Evolutionary conservation across 805 yeast species (phyloP).

Genomic region (Pichia insulana): DNA sequence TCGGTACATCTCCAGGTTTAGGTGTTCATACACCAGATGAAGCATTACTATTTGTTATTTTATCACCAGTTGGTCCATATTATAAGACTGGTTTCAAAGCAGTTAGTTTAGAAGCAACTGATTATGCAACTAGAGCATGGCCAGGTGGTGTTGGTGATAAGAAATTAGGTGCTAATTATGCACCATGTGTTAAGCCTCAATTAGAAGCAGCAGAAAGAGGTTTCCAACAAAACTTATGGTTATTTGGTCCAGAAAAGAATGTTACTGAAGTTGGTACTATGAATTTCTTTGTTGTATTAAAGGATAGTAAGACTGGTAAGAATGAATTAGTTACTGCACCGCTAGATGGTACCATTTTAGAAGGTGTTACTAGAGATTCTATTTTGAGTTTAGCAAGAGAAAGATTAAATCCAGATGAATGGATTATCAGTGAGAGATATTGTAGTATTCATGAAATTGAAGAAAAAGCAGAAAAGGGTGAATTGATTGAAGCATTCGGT

Average conservation of each 20-base stretch:
- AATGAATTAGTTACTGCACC: slow-evolving; percentile 95
- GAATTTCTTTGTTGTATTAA: slow-evolving; percentile 87
- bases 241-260: slow-evolving; percentile 80
- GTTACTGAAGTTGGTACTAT: slow-evolving; percentile 97
- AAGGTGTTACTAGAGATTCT: slow-evolving; percentile 94
- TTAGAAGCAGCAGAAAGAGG: slow-evolving; percentile 85
- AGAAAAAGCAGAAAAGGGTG: slow-evolving; percentile 69
- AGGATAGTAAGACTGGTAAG: slow-evolving; percentile 66
- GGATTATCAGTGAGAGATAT: slow-evolving; percentile 80
- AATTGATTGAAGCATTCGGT: slow-evolving; percentile 90
- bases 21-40: slow-evolving; percentile 80
- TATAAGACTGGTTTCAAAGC: slow-evolving; percentile 94
- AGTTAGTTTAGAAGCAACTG: slow-evolving; percentile 88
- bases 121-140: slow-evolving; percentile 96
- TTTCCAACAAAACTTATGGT: slow-evolving; percentile 93
- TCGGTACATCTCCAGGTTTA: slow-evolving; percentile 82
- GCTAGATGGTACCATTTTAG: slow-evolving; percentile 91
- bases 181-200: slow-evolving; percentile 91
- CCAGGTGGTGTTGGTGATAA: slow-evolving; percentile 97
- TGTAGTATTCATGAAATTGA: slow-evolving; percentile 74
- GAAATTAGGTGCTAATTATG: slow-evolving; percentile 96
- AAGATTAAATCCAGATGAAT: slow-evolving; percentile 63
- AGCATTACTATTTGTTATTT: slow-evolving; percentile 78
- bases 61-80: slow-evolving; percentile 97
- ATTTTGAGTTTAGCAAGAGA: slow-evolving; percentile 68